These are phyloP conservation scores for Ganoderma lingzhi DNA, from an alignment of 1,284 basidiomycete genomes.

Conservation along the genomic window DNA sequence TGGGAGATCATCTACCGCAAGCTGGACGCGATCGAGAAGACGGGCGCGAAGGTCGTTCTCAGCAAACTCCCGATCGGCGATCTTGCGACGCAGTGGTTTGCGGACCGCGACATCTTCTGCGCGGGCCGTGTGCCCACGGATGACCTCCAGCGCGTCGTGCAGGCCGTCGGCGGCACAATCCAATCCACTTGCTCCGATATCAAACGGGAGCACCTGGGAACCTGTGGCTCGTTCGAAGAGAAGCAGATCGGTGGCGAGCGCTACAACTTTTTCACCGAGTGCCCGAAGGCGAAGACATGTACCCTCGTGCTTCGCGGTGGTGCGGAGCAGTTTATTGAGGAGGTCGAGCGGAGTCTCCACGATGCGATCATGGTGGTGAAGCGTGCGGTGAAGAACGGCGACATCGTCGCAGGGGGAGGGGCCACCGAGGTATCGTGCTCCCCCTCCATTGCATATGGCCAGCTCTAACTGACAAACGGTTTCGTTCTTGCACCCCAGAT, in stretches of 20 bases:
- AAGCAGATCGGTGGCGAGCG: constrained; percentile 97
- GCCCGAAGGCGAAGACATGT: constrained; percentile 96
- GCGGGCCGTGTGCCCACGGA: constrained; percentile 94
- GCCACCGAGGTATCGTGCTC: constrained; percentile 83
- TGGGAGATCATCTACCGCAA: constrained; percentile 99
- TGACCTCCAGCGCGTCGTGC: constrained; percentile 94
- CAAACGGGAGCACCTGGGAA: constrained; percentile 88
- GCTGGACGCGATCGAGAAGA: constrained; percentile 95
- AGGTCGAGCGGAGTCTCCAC: constrained; percentile 97
- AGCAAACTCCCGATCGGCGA: constrained; percentile 99
- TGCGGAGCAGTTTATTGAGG: constrained; percentile 99
- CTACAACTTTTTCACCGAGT: constrained; percentile 96
- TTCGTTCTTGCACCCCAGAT: constrained; percentile 62
- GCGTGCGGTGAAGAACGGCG: constrained; percentile 94
- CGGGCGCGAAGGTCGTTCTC: constrained; percentile 96
- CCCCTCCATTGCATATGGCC: constrained; percentile 5
- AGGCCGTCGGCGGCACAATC: constrained; percentile 94
- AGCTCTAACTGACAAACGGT: constrained; percentile 12
- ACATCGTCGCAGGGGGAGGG: constrained; percentile 97
- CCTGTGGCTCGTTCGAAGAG: constrained; percentile 93
- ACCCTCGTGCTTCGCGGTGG: constrained; percentile 97
- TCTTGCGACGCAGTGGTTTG: constrained; percentile 99
- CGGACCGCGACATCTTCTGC: constrained; percentile 99
- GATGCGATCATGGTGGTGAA: constrained; percentile 99
- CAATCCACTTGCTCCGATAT: constrained; percentile 98